Percentiles rank a stretch among this genome's conserved stretches.
phyloP scores from a whole-genome alignment of 2,329 filamentous ascomycete species.

The Pseudopyricularia javanii region DNA sequence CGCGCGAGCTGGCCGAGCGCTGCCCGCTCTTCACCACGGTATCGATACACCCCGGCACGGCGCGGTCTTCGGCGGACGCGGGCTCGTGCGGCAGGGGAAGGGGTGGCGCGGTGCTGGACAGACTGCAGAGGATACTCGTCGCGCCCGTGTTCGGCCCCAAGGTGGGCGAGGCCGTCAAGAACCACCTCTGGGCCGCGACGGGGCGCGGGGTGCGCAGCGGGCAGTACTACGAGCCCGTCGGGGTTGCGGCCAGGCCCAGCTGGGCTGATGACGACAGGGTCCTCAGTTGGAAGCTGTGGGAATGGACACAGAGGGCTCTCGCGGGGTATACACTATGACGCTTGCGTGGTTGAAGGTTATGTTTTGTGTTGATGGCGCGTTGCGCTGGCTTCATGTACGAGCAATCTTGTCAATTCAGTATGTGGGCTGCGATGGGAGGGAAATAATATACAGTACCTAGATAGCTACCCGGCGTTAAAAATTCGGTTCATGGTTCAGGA shows the following conservation, averaged over 20 bases:
- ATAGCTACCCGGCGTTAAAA: too few species aligned
- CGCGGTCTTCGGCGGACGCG: conserved; percentile 5
- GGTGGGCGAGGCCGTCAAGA: conserved; percentile 19
- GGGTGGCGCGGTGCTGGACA: conserved; percentile 6
- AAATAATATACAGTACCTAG: too few species aligned
- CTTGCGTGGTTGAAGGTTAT: background rate
- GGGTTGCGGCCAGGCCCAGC: conserved; percentile 9
- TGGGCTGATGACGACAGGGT: conserved; percentile 14
- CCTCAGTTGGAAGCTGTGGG: conserved; percentile 22
- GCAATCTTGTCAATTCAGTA: too few species aligned
- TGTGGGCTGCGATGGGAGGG: too few species aligned
- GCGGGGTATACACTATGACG: conserved; percentile 1
- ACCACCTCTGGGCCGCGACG: conserved; percentile 30
- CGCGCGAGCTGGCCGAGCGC: conserved; percentile 14
- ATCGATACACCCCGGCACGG: conserved; percentile 16
- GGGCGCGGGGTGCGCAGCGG: conserved; percentile 17
- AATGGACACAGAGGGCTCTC: conserved; percentile 20
- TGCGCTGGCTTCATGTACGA: too few species aligned
- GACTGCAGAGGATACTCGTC: conserved; percentile 4
- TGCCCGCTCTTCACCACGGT: conserved; percentile 14
- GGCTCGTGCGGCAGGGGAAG: conserved; percentile 6
- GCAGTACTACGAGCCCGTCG: conserved; percentile 21
- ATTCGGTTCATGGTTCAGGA: too few species aligned
- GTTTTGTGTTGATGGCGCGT: too few species aligned
- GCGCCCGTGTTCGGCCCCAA: conserved; percentile 4